Conservation (phyloP, 768 basidiomycete species). For the Pleurotus sapidus region DNA sequence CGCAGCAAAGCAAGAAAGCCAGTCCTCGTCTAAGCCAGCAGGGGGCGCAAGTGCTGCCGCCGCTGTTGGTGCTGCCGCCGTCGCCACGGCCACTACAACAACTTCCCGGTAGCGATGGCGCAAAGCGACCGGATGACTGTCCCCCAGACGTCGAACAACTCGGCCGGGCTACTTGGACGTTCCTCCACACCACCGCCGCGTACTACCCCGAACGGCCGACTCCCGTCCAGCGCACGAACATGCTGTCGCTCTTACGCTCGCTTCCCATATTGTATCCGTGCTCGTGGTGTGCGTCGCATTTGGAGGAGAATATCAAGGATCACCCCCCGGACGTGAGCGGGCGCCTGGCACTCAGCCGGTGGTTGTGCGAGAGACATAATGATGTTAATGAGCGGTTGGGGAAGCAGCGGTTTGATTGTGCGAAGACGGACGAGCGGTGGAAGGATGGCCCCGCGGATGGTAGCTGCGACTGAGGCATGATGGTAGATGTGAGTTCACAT, state of each 20-base stretch:
- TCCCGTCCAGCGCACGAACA: conserved; percentile 72
- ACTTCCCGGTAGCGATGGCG: conserved; percentile 13
- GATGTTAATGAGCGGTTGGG: conserved; percentile 87
- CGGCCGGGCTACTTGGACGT: conserved; percentile 94
- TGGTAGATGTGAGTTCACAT: background rate
- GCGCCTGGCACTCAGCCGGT: conserved; percentile 64
- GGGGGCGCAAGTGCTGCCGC: conserved; percentile 18
- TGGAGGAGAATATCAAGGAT: conserved; percentile 63
- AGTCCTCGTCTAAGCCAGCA: conserved; percentile 21
- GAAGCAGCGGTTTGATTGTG: conserved; percentile 81
- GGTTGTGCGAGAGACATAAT: conserved; percentile 93
- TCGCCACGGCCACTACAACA: conserved; percentile 9
- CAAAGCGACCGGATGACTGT: conserved; percentile 59
- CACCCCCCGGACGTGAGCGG: conserved; percentile 80
- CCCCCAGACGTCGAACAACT: conserved; percentile 90
- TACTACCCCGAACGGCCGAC: conserved; percentile 90
- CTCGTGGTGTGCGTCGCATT: conserved; percentile 77
- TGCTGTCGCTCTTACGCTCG: conserved; percentile 76
- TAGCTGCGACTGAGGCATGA: conserved; percentile 67
- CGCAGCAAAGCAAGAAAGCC: conserved; percentile 28
- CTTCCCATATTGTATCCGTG: conserved; percentile 89
- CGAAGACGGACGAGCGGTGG: conserved; percentile 85
- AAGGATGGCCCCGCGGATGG: conserved; percentile 87
- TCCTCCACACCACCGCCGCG: conserved; percentile 92
- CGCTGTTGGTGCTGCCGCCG: conserved; percentile 16